phyloP scores from a whole-genome alignment of 2,329 filamentous ascomycete genomes.

The Ophidiomyces ophidiicola region DNA sequence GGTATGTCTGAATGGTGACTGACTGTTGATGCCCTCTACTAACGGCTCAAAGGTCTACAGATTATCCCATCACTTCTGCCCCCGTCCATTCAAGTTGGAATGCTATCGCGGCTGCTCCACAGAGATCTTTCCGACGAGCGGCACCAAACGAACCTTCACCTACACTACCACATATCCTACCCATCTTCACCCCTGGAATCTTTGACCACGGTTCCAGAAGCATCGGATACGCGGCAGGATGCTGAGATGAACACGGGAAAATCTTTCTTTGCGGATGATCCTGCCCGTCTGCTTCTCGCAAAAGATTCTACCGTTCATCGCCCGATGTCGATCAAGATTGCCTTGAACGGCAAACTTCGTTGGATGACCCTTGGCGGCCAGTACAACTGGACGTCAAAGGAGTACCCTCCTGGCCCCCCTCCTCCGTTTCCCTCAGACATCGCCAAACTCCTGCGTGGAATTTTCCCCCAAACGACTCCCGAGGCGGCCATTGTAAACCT shows the following conservation, averaged over 20 bases:
- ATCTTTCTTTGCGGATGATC: constrained; percentile 45
- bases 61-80: constrained; percentile 67
- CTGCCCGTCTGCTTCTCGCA: constrained; percentile 36
- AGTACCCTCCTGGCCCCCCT: constrained; percentile 57
- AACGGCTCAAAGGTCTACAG: constrained; percentile 53
- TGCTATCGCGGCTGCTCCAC: constrained; percentile 66
- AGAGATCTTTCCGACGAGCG: constrained; percentile 58
- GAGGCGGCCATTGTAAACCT: constrained; percentile 92
- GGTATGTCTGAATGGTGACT: constrained; percentile 25
- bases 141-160: constrained; percentile 82
- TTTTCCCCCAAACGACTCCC: constrained; percentile 67
- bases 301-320: constrained; percentile 65
- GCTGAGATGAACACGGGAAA: constrained; percentile 33
- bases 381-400: constrained; percentile 86
- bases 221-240: constrained; percentile 16
- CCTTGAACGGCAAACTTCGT: constrained; percentile 68
- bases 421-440: constrained; percentile 67
- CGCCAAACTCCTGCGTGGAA: constrained; percentile 49
- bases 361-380: constrained; percentile 94
- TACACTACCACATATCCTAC: constrained; percentile 64
- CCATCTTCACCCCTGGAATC: constrained; percentile 21
- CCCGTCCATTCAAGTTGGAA: constrained; percentile 50
- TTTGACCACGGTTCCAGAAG: not conserved
- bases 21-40: not conserved
- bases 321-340: constrained; percentile 54